Evolutionary conservation across 139 green algal species (phyloP).

Genomic region (Chlamydomonas eustigma): DNA sequence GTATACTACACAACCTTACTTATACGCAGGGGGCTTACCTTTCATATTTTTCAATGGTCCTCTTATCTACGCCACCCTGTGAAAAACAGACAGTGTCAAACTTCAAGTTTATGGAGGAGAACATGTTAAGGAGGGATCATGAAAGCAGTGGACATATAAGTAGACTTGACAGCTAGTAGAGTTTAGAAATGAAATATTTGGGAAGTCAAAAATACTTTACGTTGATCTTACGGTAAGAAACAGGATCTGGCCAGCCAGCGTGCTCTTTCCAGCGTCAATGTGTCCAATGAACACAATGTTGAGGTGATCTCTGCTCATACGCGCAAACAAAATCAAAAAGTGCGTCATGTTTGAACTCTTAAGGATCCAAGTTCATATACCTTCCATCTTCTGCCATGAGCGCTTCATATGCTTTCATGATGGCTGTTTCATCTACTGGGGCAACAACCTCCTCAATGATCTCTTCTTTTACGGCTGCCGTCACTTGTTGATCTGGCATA

Average conservation of each 20-base stretch:
- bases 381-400: constrained; percentile 58
- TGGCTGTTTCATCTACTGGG: constrained; percentile 43
- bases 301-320: constrained; percentile 75
- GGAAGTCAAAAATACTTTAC: too few relatives aligned
- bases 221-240: constrained; percentile 76
- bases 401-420: constrained; percentile 53
- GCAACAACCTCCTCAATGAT: constrained; percentile 27
- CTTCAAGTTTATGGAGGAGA: too few relatives aligned
- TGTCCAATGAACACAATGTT: constrained; percentile 99
- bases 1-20: background rate
- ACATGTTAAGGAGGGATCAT: too few relatives aligned
- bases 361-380: constrained; percentile 16
- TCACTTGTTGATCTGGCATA: background rate
- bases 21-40: constrained; percentile 45
- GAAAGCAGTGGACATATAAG: too few relatives aligned
- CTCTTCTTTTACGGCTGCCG: background rate
- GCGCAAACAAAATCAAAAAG: background rate
- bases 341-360: background rate
- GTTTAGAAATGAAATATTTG: too few relatives aligned
- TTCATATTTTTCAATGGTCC: constrained; percentile 99
- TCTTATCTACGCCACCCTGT: constrained; percentile 81
- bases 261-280: constrained; percentile 98
- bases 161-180: too few relatives aligned
- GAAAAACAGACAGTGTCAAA: too few relatives aligned
- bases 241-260: constrained; percentile 95